phyloP scores from a whole-genome alignment of 345 rosid species.

The Syzygium grande region DNA sequence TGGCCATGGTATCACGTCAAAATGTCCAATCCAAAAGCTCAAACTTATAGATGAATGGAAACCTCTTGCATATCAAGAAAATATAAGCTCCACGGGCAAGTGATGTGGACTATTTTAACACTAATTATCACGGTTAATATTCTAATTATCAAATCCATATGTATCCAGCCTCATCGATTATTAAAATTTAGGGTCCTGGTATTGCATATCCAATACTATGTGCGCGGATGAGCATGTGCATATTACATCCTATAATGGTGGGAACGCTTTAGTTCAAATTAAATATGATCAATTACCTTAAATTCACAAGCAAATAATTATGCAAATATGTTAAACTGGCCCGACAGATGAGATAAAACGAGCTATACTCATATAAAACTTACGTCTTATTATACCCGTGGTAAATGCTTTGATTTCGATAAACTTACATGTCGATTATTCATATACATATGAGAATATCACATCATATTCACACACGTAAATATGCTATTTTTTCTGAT shows the following conservation, averaged over 20 bases:
- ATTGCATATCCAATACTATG: neutral
- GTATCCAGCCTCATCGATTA: neutral
- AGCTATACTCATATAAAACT: neutral
- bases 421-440: neutral
- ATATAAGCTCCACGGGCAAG: neutral
- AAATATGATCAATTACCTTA: neutral
- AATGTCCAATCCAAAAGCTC: neutral
- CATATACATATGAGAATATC: neutral
- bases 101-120: neutral
- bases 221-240: neutral
- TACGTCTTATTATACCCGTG: neutral
- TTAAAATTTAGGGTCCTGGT: neutral
- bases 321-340: neutral
- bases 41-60: accelerated
- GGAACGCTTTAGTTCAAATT: neutral
- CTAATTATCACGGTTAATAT: neutral
- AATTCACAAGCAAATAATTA: neutral
- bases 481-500: neutral
- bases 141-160: neutral
- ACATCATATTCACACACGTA: neutral
- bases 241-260: neutral
- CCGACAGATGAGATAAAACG: neutral
- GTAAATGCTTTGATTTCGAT: neutral
- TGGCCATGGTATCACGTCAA: neutral
- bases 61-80: neutral